These are phyloP conservation scores for Scalesia atractyloides DNA, from an alignment of 129 eudicot genomes.

Conservation along the genomic window DNA sequence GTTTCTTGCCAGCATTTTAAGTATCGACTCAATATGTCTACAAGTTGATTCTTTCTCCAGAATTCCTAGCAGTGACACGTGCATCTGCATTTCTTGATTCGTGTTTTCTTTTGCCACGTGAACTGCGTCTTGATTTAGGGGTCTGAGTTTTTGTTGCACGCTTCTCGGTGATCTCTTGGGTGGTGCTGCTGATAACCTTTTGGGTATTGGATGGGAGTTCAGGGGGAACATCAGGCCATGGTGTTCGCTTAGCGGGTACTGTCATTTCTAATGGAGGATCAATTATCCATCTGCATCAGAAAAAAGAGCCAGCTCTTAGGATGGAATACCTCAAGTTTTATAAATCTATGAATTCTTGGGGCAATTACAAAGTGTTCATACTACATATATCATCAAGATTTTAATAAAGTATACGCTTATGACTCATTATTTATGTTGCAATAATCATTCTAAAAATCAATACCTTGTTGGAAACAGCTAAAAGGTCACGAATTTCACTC, in stretches of 20 bases:
- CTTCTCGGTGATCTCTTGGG: slow-evolving; percentile 57
- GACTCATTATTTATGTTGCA: neutral
- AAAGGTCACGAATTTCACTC: neutral
- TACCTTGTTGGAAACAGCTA: neutral
- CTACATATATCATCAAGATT: slow-evolving; percentile 1
- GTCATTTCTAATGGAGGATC: slow-evolving; percentile 90
- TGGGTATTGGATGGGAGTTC: slow-evolving; percentile 57
- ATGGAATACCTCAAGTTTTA: neutral
- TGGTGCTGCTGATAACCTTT: slow-evolving; percentile 31
- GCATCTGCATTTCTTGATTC: slow-evolving; percentile 53
- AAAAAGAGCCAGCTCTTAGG: slow-evolving; percentile 5
- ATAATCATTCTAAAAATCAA: slow-evolving; percentile 1
- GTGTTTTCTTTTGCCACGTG: slow-evolving; percentile 71
- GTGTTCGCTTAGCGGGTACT: slow-evolving; percentile 87
- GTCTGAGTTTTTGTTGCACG: slow-evolving; percentile 61
- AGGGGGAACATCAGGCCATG: slow-evolving; percentile 92
- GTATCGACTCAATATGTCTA: slow-evolving; percentile 24
- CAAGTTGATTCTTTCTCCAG: slow-evolving; percentile 33
- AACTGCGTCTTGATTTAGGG: slow-evolving; percentile 57
- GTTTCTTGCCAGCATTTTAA: slow-evolving; percentile 2
- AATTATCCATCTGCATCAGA: slow-evolving; percentile 77
- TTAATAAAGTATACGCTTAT: neutral
- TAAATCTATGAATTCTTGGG: slow-evolving; percentile 6
- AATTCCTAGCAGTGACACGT: slow-evolving; percentile 41
- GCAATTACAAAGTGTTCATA: slow-evolving; percentile 1